Percentiles rank a stretch among this genome's conserved stretches.
These are phyloP conservation scores for Adenanthera pavonina DNA, from an alignment of 306 rosid genomes.

Conservation along the genomic window DNA sequence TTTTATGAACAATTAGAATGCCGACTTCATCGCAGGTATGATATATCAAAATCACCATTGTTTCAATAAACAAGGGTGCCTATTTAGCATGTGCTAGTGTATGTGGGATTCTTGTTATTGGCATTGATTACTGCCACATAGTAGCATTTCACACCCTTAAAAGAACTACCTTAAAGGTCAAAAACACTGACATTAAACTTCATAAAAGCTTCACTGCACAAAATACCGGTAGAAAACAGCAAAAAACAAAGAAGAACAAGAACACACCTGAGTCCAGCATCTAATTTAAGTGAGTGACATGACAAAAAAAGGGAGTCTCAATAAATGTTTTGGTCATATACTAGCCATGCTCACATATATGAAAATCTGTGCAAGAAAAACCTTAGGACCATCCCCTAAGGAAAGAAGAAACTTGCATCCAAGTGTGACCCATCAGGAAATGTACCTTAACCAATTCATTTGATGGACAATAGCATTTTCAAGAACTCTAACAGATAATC, in stretches of 20 bases:
- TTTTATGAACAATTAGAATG: background rate
- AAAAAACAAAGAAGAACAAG: background rate
- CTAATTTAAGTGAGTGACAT: background rate
- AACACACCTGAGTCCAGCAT: background rate
- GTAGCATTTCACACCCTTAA: background rate
- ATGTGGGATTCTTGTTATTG: background rate
- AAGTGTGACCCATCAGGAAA: background rate
- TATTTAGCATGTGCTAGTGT: background rate
- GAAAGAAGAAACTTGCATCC: background rate
- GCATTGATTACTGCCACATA: background rate
- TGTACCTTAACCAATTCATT: conserved; percentile 1
- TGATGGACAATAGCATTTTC: background rate
- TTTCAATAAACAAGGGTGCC: background rate
- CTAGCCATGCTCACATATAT: conserved; percentile 14
- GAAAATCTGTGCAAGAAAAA: conserved; percentile 19
- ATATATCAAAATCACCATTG: background rate
- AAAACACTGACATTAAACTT: too few relatives aligned
- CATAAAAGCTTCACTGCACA: background rate
- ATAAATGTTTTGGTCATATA: background rate
- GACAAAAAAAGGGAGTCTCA: conserved; percentile 16
- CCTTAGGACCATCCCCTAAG: background rate
- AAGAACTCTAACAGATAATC: background rate
- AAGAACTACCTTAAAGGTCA: background rate
- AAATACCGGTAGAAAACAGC: background rate
- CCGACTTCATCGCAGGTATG: background rate